Conservation (phyloP, 257 asterid genomes). For the Penstemon newberryi region DNA sequence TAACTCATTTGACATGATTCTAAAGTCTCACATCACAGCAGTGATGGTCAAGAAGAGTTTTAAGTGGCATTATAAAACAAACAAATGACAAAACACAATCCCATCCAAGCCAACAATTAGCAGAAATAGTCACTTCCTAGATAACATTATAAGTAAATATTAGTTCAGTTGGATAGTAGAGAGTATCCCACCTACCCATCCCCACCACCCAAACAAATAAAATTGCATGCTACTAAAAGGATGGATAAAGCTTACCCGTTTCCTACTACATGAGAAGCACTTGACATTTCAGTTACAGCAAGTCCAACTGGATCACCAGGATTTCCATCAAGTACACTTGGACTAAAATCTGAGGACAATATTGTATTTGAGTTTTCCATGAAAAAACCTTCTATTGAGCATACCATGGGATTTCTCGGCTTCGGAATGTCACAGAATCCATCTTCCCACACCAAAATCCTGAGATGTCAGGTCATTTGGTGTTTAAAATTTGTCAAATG, state of each 20-base stretch:
- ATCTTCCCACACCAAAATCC: slow-evolving; percentile 91
- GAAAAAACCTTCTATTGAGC: slow-evolving; percentile 35
- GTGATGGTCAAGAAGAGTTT: neutral
- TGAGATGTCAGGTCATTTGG: slow-evolving; percentile 38
- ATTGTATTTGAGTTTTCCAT: slow-evolving; percentile 36
- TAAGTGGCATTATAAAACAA: slow-evolving; percentile 12
- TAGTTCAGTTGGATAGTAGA: neutral
- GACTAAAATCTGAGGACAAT: slow-evolving; percentile 33
- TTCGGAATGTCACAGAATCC: slow-evolving; percentile 53
- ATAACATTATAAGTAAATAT: slow-evolving; percentile 10
- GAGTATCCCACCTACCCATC: neutral
- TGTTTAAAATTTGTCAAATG: slow-evolving; percentile 6
- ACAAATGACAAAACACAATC: slow-evolving; percentile 6
- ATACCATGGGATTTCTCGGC: slow-evolving; percentile 37
- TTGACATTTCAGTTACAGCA: slow-evolving; percentile 73
- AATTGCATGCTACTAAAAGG: slow-evolving; percentile 4
- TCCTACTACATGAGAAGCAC: slow-evolving; percentile 56
- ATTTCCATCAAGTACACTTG: slow-evolving; percentile 38
- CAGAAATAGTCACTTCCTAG: neutral
- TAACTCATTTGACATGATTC: neutral
- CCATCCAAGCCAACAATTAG: neutral
- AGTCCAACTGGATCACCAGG: slow-evolving; percentile 46
- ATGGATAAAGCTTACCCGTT: slow-evolving; percentile 57
- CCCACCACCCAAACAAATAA: slow-evolving; percentile 5
- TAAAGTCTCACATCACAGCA: neutral